Evolutionary conservation across 2,329 filamentous ascomycete species (phyloP), one percentile per base, ranked within the genome.

Genomic region (Paraconiothyrium sp.): DNA sequence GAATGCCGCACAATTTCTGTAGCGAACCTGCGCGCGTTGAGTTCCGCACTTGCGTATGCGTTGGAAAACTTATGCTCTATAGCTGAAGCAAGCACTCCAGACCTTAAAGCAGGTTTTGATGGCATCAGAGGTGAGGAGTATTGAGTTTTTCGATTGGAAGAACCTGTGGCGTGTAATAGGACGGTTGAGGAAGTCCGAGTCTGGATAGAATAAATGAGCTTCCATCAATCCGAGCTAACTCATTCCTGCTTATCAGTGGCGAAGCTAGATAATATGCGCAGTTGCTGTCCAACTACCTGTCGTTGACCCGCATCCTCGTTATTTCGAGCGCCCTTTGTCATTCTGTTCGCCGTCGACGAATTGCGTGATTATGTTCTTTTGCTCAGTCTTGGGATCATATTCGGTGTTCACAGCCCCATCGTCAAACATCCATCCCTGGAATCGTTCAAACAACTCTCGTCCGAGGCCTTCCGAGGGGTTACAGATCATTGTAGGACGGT

Each of bases 131-230:
- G n/a, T 41, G 6, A n/a, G 8, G 16, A n/a, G 14, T 14, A n/a
- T n/a, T 41, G 1, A 16, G 6, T 1, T n/a, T n/a, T 8, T 16
- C 39, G 39, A n/a, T 41, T 41, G 14, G 39, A 20, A 20, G 39
- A 2, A 20, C 8, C 10, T 11, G 24, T 3, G 11, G 43, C 43
- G 43, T 20, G n/a, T 8, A 46, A 22, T 10, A n/a, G 20, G 10
- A 8, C 9, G 43, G 22, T 46, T 11, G 20, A 24, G 22, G 32
- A 14, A n/a, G 22, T 32, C 22, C 37, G 37, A 54, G 6, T 4
- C 37, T 54, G 2, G 44, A n/a, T 32, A 30, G 43, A 43, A 44
- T 35, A 43, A 13, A 54, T 54, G 51, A 54, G n/a, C 51, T 30
- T 54, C 51, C 37, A 32, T 30, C 35, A 30, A 20, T 4, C 51